Base-by-base conservation (phyloP, 73 alveolate species). In the Paramecium primaurelia region DNA sequence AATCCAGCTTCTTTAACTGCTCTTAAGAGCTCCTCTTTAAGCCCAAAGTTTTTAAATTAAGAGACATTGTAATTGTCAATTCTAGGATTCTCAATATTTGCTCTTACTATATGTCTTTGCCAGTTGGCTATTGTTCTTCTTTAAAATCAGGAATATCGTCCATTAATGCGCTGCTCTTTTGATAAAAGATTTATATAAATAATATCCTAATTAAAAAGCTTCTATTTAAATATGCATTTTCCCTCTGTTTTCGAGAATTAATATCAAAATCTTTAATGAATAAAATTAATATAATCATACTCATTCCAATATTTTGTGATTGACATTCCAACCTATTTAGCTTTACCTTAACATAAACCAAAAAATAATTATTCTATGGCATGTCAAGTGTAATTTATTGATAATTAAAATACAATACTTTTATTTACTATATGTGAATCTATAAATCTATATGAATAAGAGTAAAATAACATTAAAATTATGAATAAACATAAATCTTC, bases 1-100 rank as follows among this genome's bases (percentile, higher is more conserved):
- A 89, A 89, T 47, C 94, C 94, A 11, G 94, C 94, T 54, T 89
- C 94, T 71, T 89, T 89, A 32, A 89, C 94, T 25, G 92, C 88
- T 71, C 94, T 38, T 22, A 89, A 64, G 75, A 89, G 84, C 71
- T 89, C 94, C 75, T 89, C 85, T 60, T 71, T 89, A 88, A 89
- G 75, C 36, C 92, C 86, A 73, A 71, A 89, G 84, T 89, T 88
- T 51, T 89, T 89, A 71, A 89, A 89, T 14, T 77, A 49, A 36
- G 94, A 89, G 30, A 80, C 91, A 49, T 42, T 80, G 58, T 80
- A 80, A 26, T 49, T 49, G 44, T 26, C 91, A 26, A 12, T 80
- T 80, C 91, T 80, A 80, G 42, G 77, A 80, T 80, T 80, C 91
- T 80, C 75, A 42, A 80, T 80, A 73, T 73, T 73, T 73, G 87